These are phyloP conservation scores for Quercus cerris DNA, from an alignment of 306 rosid genomes.

Conservation along the genomic window DNA sequence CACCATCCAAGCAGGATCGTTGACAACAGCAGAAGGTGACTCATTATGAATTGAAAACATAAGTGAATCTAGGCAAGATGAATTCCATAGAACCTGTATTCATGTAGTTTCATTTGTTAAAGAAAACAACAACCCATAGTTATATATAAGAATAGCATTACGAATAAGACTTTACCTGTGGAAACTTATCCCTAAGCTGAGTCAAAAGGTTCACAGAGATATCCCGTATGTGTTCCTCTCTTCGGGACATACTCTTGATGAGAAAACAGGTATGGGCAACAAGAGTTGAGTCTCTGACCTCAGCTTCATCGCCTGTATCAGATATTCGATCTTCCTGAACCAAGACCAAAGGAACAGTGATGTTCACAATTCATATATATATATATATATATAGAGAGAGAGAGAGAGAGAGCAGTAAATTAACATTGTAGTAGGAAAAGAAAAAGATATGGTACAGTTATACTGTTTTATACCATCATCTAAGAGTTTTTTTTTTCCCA, in stretches of 20 bases:
- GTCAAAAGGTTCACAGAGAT: conserved; percentile 78
- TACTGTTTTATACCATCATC: background rate
- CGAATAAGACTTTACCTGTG: conserved; percentile 55
- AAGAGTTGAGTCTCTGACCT: conserved; percentile 72
- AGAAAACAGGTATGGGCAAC: conserved; percentile 80
- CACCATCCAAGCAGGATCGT: conserved; percentile 89
- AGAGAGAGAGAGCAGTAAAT: background rate
- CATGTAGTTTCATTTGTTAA: conserved; percentile 22
- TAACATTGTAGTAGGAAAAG: background rate
- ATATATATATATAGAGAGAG: background rate
- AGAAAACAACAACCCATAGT: background rate
- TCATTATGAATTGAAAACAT: conserved; percentile 85
- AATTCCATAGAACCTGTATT: conserved; percentile 92
- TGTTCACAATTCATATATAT: conserved; percentile 1
- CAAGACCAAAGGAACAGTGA: conserved; percentile 34
- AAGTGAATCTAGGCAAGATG: conserved; percentile 78
- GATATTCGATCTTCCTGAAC: conserved; percentile 87
- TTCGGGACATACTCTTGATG: conserved; percentile 73
- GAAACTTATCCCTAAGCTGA: conserved; percentile 87
- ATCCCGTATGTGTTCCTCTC: conserved; percentile 91
- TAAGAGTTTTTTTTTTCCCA: background rate
- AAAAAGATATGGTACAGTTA: background rate
- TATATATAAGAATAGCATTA: conserved; percentile 3
- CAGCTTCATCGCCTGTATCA: conserved; percentile 85
- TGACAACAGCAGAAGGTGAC: conserved; percentile 66